Conservation (phyloP, 208 protist genomes). For the Trypanosoma rangeli region DNA sequence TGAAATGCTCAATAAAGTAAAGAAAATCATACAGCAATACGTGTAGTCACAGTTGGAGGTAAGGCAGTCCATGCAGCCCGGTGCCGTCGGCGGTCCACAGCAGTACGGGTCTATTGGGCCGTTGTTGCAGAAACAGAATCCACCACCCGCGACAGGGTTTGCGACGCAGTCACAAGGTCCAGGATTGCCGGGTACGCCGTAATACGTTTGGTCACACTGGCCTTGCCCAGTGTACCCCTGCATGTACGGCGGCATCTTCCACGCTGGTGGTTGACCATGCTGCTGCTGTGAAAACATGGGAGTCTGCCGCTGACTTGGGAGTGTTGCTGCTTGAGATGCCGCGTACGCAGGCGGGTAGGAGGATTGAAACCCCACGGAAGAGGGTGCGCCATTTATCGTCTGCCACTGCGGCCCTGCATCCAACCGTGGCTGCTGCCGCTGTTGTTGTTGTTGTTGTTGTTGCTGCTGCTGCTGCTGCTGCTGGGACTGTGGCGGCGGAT, state of each 20-base stretch:
- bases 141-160: background rate
- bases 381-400: background rate
- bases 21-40: constrained; percentile 52
- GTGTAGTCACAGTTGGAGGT: constrained; percentile 70
- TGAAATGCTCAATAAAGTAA: constrained; percentile 45
- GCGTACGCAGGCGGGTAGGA: constrained; percentile 7
- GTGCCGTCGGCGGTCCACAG: constrained; percentile 39
- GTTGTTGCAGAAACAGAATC: background rate
- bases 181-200: constrained; percentile 1
- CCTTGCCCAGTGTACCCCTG: constrained; percentile 8
- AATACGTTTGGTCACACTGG: constrained; percentile 9
- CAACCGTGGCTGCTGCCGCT: constrained; percentile 17
- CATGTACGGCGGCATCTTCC: constrained; percentile 16
- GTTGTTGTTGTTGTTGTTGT: constrained; percentile 28
- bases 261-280: constrained; percentile 4
- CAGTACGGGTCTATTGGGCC: constrained; percentile 57
- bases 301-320: constrained; percentile 2
- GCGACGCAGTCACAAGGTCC: constrained; percentile 9
- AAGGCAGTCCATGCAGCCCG: constrained; percentile 42
- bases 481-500: constrained; percentile 31
- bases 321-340: background rate
- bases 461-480: constrained; percentile 30
- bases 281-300: constrained; percentile 12
- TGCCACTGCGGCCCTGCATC: constrained; percentile 4
- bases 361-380: background rate